Conservation (phyloP, 371 early-diverging fungal species). For the Massospora cicadina region DNA sequence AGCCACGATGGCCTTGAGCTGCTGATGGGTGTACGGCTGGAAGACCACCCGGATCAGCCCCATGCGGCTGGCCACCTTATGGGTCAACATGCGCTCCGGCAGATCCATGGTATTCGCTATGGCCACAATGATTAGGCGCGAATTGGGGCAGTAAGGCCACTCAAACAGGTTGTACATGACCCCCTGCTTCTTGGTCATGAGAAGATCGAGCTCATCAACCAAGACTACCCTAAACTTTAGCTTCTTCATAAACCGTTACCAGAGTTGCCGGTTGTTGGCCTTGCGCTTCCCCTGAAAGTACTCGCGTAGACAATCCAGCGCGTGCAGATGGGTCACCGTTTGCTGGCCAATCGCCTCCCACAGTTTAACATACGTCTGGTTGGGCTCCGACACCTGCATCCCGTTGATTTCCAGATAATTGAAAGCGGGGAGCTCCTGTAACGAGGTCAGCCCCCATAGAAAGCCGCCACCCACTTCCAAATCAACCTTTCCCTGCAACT, state of each 20-base stretch:
- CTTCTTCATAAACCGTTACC: background rate
- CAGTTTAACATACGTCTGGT: constrained; percentile 63
- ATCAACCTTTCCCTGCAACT: constrained; percentile 47
- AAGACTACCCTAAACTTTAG: constrained; percentile 54
- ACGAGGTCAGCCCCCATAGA: background rate
- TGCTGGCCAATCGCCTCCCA: constrained; percentile 53
- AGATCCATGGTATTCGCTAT: constrained; percentile 99
- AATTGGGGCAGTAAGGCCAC: constrained; percentile 75
- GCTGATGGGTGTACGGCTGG: constrained; percentile 67
- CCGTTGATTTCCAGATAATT: constrained; percentile 88
- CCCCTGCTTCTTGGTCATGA: constrained; percentile 80
- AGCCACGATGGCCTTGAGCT: constrained; percentile 67
- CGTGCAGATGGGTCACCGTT: constrained; percentile 53
- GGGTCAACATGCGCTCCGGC: constrained; percentile 83
- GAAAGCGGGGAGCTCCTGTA: constrained; percentile 44
- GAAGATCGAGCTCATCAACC: constrained; percentile 94
- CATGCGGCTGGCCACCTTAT: constrained; percentile 82
- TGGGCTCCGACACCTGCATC: constrained; percentile 87
- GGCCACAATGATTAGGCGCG: constrained; percentile 78
- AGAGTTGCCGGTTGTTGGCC: constrained; percentile 1
- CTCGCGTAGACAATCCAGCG: constrained; percentile 48
- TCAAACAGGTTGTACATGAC: constrained; percentile 97
- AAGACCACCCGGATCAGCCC: constrained; percentile 77
- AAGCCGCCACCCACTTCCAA: constrained; percentile 24
- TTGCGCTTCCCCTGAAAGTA: constrained; percentile 36